Evolutionary conservation across 345 rosid species (phyloP).

Genomic region (Ceriops zippeliana): DNA sequence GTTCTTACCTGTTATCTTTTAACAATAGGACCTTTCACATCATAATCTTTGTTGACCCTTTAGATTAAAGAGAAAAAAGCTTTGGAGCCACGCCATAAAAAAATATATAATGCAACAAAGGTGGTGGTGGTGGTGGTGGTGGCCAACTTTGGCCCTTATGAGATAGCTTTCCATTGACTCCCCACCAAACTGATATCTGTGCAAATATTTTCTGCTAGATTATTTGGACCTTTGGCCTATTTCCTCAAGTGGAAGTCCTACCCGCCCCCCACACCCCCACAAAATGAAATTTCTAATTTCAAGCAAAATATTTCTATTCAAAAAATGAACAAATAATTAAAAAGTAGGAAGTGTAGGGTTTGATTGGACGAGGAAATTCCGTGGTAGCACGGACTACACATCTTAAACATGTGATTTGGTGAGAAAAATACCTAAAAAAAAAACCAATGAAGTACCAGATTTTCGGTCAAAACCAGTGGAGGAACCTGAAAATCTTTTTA

Average conservation of each 20-base stretch:
- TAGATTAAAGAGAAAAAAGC: not conserved
- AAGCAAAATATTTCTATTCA: too few species aligned
- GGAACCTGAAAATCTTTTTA: not conserved
- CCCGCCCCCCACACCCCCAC: too few species aligned
- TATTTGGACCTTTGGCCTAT: too few species aligned
- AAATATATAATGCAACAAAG: not conserved
- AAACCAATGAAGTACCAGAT: not conserved
- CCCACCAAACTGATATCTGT: not conserved
- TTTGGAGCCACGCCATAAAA: not conserved
- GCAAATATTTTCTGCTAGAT: too few species aligned
- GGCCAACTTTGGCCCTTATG: conserved; percentile 14
- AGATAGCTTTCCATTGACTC: not conserved
- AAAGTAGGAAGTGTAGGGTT: too few species aligned
- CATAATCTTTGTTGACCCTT: conserved; percentile 2
- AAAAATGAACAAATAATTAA: too few species aligned
- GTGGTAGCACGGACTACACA: too few species aligned
- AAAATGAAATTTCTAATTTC: too few species aligned
- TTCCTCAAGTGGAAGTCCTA: too few species aligned
- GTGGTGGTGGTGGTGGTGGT: not conserved
- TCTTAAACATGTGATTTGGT: too few species aligned
- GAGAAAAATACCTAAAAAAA: too few species aligned
- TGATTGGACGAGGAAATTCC: too few species aligned
- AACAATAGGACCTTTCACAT: not conserved
- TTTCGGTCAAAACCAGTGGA: not conserved
- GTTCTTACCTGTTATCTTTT: conserved; percentile 5